Evolutionary conservation across 768 basidiomycete species (phyloP).

Genomic region (Trametes cinnabarina): DNA sequence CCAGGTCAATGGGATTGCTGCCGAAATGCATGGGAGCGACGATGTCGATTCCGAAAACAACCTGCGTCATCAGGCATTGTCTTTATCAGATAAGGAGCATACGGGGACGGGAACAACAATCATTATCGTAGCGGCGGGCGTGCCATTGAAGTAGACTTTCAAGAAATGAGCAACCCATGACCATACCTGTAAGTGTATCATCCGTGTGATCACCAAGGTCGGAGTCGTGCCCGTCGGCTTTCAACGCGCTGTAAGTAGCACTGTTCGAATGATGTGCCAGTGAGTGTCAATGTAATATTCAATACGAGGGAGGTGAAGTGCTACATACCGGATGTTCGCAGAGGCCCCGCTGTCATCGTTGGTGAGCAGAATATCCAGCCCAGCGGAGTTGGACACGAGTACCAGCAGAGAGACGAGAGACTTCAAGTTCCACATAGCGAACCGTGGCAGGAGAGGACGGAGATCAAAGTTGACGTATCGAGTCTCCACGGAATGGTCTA

Average conservation of each 20-base stretch:
- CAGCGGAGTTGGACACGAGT: slow-evolving; percentile 14
- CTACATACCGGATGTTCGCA: slow-evolving; percentile 31
- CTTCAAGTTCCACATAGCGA: slow-evolving; percentile 14
- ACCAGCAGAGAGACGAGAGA: too few relatives aligned
- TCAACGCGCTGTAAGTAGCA: slow-evolving; percentile 29
- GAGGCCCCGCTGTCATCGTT: slow-evolving; percentile 37
- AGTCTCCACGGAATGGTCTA: too few relatives aligned
- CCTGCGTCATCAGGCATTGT: slow-evolving; percentile 6
- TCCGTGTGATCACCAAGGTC: slow-evolving; percentile 26
- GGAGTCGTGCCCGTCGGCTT: slow-evolving; percentile 28
- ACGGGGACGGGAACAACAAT: neutral
- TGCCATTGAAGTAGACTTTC: slow-evolving; percentile 34
- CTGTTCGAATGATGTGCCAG: slow-evolving; percentile 9
- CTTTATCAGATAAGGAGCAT: neutral
- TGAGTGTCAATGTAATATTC: neutral
- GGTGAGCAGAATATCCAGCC: slow-evolving; percentile 31
- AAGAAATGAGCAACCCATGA: slow-evolving; percentile 5
- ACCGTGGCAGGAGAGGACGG: neutral
- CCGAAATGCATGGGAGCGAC: slow-evolving; percentile 28
- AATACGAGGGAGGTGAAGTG: too few relatives aligned
- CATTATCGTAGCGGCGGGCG: slow-evolving; percentile 30
- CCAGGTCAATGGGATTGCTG: slow-evolving; percentile 29
- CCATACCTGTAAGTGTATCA: neutral
- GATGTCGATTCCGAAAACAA: slow-evolving; percentile 31
- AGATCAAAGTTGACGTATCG: too few relatives aligned